Evolutionary conservation across 495 filamentous ascomycete species (phyloP).

Genomic region (Collariella sp.): DNA sequence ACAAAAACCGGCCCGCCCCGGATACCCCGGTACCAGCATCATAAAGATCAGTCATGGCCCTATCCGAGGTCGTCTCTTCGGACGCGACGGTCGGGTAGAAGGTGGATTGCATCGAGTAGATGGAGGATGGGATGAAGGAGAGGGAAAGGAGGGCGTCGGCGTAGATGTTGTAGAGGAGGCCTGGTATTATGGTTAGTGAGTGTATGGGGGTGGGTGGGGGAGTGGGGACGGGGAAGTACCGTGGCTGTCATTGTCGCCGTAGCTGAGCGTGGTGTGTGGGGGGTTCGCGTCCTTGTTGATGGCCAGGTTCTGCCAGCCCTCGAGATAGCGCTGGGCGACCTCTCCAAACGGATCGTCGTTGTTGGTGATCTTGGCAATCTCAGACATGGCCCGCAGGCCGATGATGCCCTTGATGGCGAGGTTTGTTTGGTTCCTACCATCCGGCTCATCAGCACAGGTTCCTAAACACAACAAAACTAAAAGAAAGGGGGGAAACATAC

Average conservation of each 20-base stretch:
- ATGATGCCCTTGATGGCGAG: conserved; percentile 90
- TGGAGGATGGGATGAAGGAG: conserved; percentile 53
- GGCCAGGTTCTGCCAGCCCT: conserved; percentile 65
- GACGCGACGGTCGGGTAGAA: conserved; percentile 73
- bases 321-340: conserved; percentile 63
- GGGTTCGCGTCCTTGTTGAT: conserved; percentile 57
- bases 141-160: conserved; percentile 68
- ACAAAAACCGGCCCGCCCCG: conserved; percentile 55
- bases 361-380: conserved; percentile 57
- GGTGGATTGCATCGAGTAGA: conserved; percentile 70
- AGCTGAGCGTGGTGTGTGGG: conserved; percentile 66
- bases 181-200: conserved; percentile 54
- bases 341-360: conserved; percentile 52
- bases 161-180: conserved; percentile 85
- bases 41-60: conserved; percentile 73
- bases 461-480: too few relatives aligned
- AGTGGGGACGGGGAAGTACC: conserved; percentile 10
- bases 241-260: conserved; percentile 35
- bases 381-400: conserved; percentile 87
- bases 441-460: neutral
- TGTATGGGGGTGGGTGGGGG: neutral
- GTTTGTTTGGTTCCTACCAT: conserved; percentile 69
- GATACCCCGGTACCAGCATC: conserved; percentile 55
- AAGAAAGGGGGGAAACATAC: conserved; percentile 11
- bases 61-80: conserved; percentile 60